Evolutionary conservation across 2,329 filamentous ascomycete genomes (phyloP).

Genomic region (Fusarium subglutinans): DNA sequence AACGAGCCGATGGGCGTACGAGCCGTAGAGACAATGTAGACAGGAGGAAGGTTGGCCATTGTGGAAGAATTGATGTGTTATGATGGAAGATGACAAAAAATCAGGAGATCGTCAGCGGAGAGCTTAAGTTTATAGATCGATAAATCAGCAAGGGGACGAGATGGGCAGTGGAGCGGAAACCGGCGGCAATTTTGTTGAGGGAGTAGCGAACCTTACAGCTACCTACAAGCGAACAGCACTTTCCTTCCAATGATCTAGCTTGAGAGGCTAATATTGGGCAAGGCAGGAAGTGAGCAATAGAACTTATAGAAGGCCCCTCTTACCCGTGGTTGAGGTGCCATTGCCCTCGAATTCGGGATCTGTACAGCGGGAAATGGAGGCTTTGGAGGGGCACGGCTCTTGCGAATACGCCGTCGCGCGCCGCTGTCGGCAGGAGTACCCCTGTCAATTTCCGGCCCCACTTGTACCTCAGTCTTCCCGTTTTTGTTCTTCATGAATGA

Average conservation of each 20-base stretch:
- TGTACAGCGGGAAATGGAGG: slow-evolving; percentile 20
- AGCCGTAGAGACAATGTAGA: slow-evolving; percentile 94
- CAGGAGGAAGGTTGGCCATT: slow-evolving; percentile 84
- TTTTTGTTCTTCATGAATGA: background rate
- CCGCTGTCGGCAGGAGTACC: slow-evolving; percentile 39
- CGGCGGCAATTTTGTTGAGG: slow-evolving; percentile 38
- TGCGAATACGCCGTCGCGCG: slow-evolving; percentile 39
- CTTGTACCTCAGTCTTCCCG: slow-evolving; percentile 20
- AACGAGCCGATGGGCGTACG: slow-evolving; percentile 95
- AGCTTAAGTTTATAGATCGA: slow-evolving; percentile 21
- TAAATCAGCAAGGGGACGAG: slow-evolving; percentile 6
- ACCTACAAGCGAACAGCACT: slow-evolving; percentile 19
- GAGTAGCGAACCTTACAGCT: slow-evolving; percentile 1
- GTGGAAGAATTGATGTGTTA: slow-evolving; percentile 45
- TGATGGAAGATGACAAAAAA: slow-evolving; percentile 10
- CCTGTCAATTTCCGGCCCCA: slow-evolving; percentile 31
- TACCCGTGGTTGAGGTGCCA: slow-evolving; percentile 5
- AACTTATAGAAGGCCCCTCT: slow-evolving; percentile 28
- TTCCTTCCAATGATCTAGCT: slow-evolving; percentile 14
- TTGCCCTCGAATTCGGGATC: slow-evolving; percentile 30
- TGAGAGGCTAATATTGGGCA: slow-evolving; percentile 13
- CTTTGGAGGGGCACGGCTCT: slow-evolving; percentile 40
- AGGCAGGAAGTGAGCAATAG: background rate
- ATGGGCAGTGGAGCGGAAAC: slow-evolving; percentile 20
- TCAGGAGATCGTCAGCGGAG: slow-evolving; percentile 12